Base-by-base conservation (phyloP, 352 stramenopile species). In the Globisporangium cystogenes region DNA sequence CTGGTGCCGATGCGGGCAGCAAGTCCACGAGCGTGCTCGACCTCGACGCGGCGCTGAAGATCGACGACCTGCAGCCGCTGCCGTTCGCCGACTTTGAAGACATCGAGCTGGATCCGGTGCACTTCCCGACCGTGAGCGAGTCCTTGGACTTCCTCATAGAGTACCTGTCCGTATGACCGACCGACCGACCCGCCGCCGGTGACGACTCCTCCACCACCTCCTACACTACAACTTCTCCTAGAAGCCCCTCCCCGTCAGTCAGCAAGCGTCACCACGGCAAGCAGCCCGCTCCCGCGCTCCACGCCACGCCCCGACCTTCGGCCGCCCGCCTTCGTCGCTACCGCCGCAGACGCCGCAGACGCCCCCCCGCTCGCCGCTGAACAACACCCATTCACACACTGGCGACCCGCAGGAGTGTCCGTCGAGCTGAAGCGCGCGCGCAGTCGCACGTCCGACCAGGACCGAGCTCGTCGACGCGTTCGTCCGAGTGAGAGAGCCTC, bases 61-160 rank as follows among this genome's bases (percentile, higher is more conserved):
- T 46, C 21, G 68, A 82, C 31, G 59, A 72, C 49, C 41, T 77
- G 18, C 56, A 74, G 59, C 71, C 65, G 48, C 45, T 79, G 39
- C 69, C 72, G 12, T 65, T 71, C 50, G 48, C 72, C 36, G 69
- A 77, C 52, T 75, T 82, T 33, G 72, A 79, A 37, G 65, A 77
- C 20, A 72, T 76, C 26, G 68, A 78, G 46, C 48, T 81, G 41
- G 64, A 78, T 36, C 69, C 64, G 11, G 50, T 77, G 49, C 59
- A 70, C 46, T 74, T 82, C 23, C 75, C 75, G 26, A 82, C 70
- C 26, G 63, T 86, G 40, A 81, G 72, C 55, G 75, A 86, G 58
- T 83, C 75, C 39, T 63, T 86, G 39, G 75, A 86, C 61, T 83
- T 83, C 60, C 56, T 86, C 49, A 82, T 86, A 53, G 67, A 81